Evolutionary conservation across 108 stramenopile genomes (phyloP).

Genomic region (Pseudonitzschia delicatissima): DNA sequence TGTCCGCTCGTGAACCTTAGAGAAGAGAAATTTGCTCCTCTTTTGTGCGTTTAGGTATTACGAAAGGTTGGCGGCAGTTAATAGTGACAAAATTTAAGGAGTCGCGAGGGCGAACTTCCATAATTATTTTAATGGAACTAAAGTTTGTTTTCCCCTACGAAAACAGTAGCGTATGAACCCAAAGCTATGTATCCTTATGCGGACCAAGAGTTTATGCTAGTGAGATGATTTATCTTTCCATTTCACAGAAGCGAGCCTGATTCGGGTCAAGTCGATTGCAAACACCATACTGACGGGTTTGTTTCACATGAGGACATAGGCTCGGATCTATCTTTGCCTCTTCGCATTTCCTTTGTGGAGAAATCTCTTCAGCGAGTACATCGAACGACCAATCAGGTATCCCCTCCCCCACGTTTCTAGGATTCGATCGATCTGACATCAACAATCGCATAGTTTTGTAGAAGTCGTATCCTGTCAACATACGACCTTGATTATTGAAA

Average conservation of each 20-base stretch:
- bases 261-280: constrained; percentile 18
- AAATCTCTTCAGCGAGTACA: constrained; percentile 26
- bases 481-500: constrained; percentile 37
- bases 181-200: no score
- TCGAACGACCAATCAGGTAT: constrained; percentile 50
- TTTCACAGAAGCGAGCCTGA: constrained; percentile 7
- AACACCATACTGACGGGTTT: constrained; percentile 13
- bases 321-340: constrained; percentile 33
- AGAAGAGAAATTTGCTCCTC: no score
- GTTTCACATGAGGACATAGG: constrained; percentile 5
- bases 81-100: no score
- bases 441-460: constrained; percentile 39
- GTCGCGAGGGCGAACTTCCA: no score
- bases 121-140: no score
- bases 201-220: no score
- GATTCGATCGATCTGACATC: constrained; percentile 15
- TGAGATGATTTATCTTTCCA: no score
- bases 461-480: constrained; percentile 45
- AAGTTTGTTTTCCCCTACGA: no score
- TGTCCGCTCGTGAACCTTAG: no score
- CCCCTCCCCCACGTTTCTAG: background rate
- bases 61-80: no score
- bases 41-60: no score
- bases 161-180: no score
- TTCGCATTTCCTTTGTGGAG: constrained; percentile 22